Percentiles rank a stretch among this genome's conserved stretches.
Conservation (phyloP, 257 asterid genomes). For the Solanum gracilifrons region DNA sequence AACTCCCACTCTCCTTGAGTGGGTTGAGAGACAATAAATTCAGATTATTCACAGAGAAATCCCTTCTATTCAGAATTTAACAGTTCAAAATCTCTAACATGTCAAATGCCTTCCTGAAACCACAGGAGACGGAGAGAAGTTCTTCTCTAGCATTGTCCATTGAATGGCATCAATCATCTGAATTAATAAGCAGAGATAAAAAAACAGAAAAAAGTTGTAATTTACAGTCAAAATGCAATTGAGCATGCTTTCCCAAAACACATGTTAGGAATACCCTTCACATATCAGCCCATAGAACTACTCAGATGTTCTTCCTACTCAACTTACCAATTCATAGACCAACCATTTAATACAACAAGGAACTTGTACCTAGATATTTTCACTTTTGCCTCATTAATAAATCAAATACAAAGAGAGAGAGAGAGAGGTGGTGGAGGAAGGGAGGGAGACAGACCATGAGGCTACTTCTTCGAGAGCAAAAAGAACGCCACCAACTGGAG, state of each 20-base stretch:
- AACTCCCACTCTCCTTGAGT: background rate
- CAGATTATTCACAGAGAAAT: background rate
- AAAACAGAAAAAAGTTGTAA: background rate
- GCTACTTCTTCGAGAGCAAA: conserved; percentile 99
- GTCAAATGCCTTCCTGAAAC: background rate
- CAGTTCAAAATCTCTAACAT: background rate
- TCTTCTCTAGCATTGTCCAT: background rate
- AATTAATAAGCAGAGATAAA: background rate
- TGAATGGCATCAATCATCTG: background rate
- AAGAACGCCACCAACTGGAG: conserved; percentile 99
- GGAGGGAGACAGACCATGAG: conserved; percentile 51
- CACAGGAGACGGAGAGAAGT: background rate
- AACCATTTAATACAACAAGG: background rate
- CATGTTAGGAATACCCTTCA: background rate
- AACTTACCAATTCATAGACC: background rate
- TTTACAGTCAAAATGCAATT: background rate
- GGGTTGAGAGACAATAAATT: background rate
- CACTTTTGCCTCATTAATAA: background rate
- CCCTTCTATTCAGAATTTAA: background rate
- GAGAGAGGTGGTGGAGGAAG: background rate
- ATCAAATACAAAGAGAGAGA: background rate
- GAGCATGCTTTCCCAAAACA: background rate
- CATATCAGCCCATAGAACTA: background rate
- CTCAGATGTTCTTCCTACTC: background rate
- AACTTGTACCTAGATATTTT: background rate